A percentile compares a stretch with the other conserved stretches of the same genome.
These are phyloP conservation scores for Kodamaea sp. DNA, from an alignment of 1,139 yeast genomes.

Conservation along the genomic window DNA sequence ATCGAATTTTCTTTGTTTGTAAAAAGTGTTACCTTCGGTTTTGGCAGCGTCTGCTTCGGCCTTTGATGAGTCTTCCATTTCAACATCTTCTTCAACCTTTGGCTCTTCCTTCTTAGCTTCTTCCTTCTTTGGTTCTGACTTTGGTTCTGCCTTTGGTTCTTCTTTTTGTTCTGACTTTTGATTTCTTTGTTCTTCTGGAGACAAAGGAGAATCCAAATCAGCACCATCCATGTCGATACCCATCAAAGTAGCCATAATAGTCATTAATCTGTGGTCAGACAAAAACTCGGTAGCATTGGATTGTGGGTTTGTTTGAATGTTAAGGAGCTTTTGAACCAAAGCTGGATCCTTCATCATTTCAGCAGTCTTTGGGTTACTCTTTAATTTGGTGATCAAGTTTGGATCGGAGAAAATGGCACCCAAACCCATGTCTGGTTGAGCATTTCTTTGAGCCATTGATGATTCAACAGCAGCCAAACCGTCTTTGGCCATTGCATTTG, in stretches of 20 bases:
- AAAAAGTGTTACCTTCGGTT: slow-evolving; percentile 80
- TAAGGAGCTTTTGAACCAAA: slow-evolving; percentile 67
- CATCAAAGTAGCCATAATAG: slow-evolving; percentile 79
- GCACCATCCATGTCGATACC: slow-evolving; percentile 72
- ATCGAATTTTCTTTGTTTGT: slow-evolving; percentile 85
- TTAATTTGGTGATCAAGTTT: slow-evolving; percentile 67
- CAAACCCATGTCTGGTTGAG: slow-evolving; percentile 69
- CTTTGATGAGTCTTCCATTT: slow-evolving; percentile 26
- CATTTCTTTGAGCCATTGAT: slow-evolving; percentile 42
- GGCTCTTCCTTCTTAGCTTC: slow-evolving; percentile 9
- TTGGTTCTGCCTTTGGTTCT: slow-evolving; percentile 24
- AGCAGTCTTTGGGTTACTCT: slow-evolving; percentile 81
- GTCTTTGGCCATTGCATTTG: slow-evolving; percentile 81
- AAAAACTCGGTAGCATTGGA: slow-evolving; percentile 61
- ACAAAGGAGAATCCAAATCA: slow-evolving; percentile 25
- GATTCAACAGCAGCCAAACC: slow-evolving; percentile 72
- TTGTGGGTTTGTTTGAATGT: slow-evolving; percentile 71
- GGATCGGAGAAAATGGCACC: slow-evolving; percentile 82
- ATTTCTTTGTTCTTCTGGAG: slow-evolving; percentile 15
- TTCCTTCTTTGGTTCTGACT: slow-evolving; percentile 17
- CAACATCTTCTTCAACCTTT: slow-evolving; percentile 29
- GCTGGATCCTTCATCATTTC: slow-evolving; percentile 85
- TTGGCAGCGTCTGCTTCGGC: slow-evolving; percentile 74
- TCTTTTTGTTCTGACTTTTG: slow-evolving; percentile 19
- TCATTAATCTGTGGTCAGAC: slow-evolving; percentile 84